A percentile compares a stretch with the other conserved stretches of the same genome.
Conservation (phyloP, 2,329 filamentous ascomycete genomes). For the Colletotrichum eleusines region DNA sequence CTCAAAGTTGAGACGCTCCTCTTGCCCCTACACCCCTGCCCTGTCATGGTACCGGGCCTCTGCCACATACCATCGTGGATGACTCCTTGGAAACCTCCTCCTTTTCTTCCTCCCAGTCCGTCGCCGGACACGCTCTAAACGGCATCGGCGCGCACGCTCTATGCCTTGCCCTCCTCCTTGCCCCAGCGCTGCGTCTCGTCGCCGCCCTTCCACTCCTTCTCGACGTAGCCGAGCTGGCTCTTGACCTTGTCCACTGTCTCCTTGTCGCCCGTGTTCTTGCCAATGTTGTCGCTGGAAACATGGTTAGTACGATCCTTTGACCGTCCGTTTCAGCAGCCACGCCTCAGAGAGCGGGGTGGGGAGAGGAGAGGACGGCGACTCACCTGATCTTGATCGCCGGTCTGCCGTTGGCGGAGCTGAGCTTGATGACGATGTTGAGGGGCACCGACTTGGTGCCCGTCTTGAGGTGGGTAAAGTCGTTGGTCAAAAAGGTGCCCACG, state of each 20-base stretch:
- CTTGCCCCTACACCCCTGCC: background rate
- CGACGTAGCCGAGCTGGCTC: slow-evolving; percentile 84
- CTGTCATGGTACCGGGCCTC: background rate
- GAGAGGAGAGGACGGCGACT: slow-evolving; percentile 25
- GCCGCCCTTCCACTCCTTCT: slow-evolving; percentile 84
- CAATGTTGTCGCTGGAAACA: slow-evolving; percentile 75
- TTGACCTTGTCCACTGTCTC: slow-evolving; percentile 86
- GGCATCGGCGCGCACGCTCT: background rate
- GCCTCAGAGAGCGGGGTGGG: no score
- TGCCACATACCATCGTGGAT: background rate
- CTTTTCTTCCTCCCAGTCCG: background rate
- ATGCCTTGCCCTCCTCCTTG: slow-evolving; percentile 56
- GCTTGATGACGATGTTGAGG: slow-evolving; percentile 97
- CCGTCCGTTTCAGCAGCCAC: background rate
- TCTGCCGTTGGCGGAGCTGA: slow-evolving; percentile 84
- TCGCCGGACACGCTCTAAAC: slow-evolving; percentile 34
- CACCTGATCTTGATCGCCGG: slow-evolving; percentile 89
- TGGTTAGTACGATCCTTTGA: slow-evolving; percentile 19
- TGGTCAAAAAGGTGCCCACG: slow-evolving; percentile 95
- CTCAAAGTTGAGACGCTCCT: background rate
- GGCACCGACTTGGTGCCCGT: slow-evolving; percentile 88
- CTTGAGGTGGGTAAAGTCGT: slow-evolving; percentile 83
- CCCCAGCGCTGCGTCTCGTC: slow-evolving; percentile 90
- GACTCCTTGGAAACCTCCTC: background rate
- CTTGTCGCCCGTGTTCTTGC: slow-evolving; percentile 94